These are phyloP conservation scores for Biancaea sappan DNA, from an alignment of 306 rosid genomes.

Conservation along the genomic window DNA sequence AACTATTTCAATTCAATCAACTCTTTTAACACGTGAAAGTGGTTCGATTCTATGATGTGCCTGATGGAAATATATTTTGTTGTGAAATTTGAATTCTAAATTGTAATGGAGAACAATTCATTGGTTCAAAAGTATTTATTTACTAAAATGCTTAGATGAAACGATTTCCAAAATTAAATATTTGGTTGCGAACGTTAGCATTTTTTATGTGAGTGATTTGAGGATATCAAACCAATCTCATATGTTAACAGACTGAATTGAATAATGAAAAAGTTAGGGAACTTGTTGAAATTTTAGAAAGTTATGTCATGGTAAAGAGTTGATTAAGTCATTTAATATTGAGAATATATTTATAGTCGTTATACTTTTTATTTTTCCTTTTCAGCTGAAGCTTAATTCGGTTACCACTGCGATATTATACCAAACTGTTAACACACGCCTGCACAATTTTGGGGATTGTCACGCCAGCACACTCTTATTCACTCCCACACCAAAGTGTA, in stretches of 20 bases:
- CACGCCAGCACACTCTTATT: neutral
- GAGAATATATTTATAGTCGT: no score
- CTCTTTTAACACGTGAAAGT: neutral
- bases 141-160: neutral
- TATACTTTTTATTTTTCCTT: no score
- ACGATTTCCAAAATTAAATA: conserved; percentile 7
- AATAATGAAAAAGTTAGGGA: conserved; percentile 1
- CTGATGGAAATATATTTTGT: neutral
- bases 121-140: neutral
- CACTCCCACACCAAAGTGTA: neutral
- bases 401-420: neutral
- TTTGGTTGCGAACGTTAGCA: neutral
- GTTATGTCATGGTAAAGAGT: neutral
- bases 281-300: neutral
- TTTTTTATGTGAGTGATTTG: neutral
- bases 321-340: no score
- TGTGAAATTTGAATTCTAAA: no score
- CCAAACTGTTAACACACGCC: neutral
- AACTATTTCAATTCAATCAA: neutral
- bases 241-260: neutral
- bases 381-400: no score
- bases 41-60: neutral
- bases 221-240: conserved; percentile 3
- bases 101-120: neutral
- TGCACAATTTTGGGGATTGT: no score